These are phyloP conservation scores for Leccinum sublutescens DNA, from an alignment of 768 basidiomycete genomes.

Conservation along the genomic window DNA sequence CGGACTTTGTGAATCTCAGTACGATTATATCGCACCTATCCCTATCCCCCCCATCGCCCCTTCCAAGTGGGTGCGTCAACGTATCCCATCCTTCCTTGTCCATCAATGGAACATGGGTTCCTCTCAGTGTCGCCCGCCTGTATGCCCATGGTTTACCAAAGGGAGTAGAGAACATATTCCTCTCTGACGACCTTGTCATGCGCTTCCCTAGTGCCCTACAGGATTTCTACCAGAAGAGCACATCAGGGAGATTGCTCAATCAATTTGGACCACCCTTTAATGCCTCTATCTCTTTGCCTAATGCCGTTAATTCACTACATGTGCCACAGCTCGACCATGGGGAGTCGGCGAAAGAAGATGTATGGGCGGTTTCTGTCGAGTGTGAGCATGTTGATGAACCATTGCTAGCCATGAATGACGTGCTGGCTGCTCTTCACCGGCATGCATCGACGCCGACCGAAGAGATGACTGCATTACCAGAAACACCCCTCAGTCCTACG, in stretches of 20 bases:
- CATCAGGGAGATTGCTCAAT: conserved; percentile 46
- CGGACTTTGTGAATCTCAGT: conserved; percentile 74
- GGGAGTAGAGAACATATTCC: conserved; percentile 50
- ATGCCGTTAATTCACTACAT: not conserved
- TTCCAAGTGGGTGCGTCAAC: conserved; percentile 45
- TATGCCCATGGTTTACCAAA: conserved; percentile 33
- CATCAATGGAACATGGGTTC: conserved; percentile 68
- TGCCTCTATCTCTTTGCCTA: conserved; percentile 35
- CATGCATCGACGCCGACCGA: conserved; percentile 14
- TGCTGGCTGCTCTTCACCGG: conserved; percentile 29
- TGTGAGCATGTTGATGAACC: conserved; percentile 23
- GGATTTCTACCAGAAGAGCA: conserved; percentile 52
- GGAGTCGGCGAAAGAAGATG: conserved; percentile 8
- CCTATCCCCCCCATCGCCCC: conserved; percentile 32
- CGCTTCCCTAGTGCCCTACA: conserved; percentile 62
- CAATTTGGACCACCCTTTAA: conserved; percentile 67
- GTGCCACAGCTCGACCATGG: conserved; percentile 4
- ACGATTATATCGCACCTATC: conserved; percentile 41
- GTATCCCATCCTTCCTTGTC: conserved; percentile 52
- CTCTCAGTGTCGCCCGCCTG: conserved; percentile 53
- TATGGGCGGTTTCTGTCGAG: conserved; percentile 24
- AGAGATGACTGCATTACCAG: conserved; percentile 11
- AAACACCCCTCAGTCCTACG: conserved; percentile 59
- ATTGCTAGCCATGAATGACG: conserved; percentile 26
- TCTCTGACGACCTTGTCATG: conserved; percentile 60